Base-by-base conservation (phyloP, 2,329 filamentous ascomycete species). In the Alternaria novae-zelandiae region DNA sequence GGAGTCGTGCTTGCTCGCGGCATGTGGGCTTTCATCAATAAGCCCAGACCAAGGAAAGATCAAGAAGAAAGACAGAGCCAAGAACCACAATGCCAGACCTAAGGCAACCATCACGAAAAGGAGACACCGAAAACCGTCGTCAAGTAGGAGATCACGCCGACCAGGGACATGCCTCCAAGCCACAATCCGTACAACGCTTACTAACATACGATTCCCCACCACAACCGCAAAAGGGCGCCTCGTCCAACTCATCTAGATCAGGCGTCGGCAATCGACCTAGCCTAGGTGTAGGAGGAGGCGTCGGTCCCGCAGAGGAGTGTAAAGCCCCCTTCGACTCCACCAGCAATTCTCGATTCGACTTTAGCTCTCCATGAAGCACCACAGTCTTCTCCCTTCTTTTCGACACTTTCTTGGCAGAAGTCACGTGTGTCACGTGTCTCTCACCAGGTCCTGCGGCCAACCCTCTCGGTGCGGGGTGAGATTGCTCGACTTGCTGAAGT, bases 221-320 rank as follows among this genome's bases (percentile, higher is more conserved):
- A 53, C 79, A 81, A 54, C 72, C 61, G 57, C 79, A 81, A 47
- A 81, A 81, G 3, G 66, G 61, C 5, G 55, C 53, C 17, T 71
- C 72, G 3, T 72, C 72, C 11, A 78, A 23, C 8, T 74, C 71
- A 4, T 69, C 60, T 11, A 81, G 54, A 5, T 80, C 78, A 51
- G 78, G 79, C 21, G 78, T 77, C 20, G 74, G 53, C 41, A 80
- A 59, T n/a, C 78, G 70, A 17, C 50, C 56, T 28, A 74, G 56
- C 44, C 68, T 73, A 23, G 79, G 78, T n/a, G 76, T 76, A 13
- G 70, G 67, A 8, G 79, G 79, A 32, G 74, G 71, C n/a, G 61
- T 71, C 4, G 59, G 53, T 3, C 65, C 26, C 9, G 41, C 46
- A 21, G 51, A 58, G 12, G 23, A 36, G 3, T 61, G 28, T 2